A percentile compares a stretch with the other conserved stretches of the same genome.
phyloP scores from a whole-genome alignment of 306 rosid species.

The Acacia confusa region DNA sequence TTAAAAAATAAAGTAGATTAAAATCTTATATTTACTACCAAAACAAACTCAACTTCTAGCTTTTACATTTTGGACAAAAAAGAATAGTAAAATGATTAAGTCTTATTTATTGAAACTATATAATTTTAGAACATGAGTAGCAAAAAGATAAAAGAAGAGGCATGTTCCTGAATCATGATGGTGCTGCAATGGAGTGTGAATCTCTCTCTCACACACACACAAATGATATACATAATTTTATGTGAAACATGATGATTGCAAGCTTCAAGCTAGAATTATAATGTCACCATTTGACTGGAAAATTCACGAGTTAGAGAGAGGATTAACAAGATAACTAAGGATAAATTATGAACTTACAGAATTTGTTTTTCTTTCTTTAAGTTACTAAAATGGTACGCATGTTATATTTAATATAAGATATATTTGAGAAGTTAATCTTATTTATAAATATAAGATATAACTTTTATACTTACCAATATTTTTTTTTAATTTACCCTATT shows the following conservation, averaged over 20 bases:
- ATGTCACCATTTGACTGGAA: neutral
- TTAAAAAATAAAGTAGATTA: too few species aligned
- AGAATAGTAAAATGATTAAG: neutral
- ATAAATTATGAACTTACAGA: neutral
- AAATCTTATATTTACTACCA: neutral
- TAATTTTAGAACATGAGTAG: neutral
- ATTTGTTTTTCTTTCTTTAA: neutral
- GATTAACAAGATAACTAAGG: neutral
- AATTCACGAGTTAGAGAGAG: neutral
- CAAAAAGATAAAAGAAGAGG: neutral
- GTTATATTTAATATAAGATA: too few species aligned
- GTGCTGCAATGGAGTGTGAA: neutral
- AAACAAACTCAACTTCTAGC: too few species aligned
- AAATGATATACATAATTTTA: neutral
- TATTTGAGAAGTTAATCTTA: too few species aligned
- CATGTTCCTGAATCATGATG: neutral
- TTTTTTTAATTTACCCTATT: too few species aligned
- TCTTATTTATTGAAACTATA: neutral
- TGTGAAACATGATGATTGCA: conserved; percentile 7
- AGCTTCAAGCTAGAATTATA: neutral
- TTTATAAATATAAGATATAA: too few species aligned
- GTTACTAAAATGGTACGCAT: too few species aligned
- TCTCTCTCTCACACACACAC: neutral
- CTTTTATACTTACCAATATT: too few species aligned
- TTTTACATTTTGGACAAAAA: too few species aligned